phyloP scores from a whole-genome alignment of 352 stramenopile genomes.

The Thraustotheca clavata region DNA sequence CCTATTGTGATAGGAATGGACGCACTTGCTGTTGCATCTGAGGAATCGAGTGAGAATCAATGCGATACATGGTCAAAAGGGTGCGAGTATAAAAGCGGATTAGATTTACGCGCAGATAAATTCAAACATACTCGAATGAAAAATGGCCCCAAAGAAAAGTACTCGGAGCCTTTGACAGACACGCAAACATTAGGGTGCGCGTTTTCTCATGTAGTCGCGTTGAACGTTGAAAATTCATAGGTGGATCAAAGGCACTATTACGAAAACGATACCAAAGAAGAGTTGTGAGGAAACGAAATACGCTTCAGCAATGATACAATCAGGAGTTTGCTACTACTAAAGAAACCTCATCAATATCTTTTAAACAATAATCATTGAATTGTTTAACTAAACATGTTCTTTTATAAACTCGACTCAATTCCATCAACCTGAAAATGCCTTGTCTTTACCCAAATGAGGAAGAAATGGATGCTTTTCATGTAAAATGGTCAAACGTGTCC shows the following conservation, averaged over 20 bases:
- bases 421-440: too few relatives aligned
- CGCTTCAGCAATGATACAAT: slow-evolving; percentile 21
- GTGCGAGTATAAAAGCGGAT: slow-evolving; percentile 16
- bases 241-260: slow-evolving; percentile 12
- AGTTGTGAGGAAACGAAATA: slow-evolving; percentile 22
- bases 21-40: neutral
- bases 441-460: too few relatives aligned
- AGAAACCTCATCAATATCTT: neutral
- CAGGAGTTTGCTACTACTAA: slow-evolving; percentile 20
- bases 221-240: neutral
- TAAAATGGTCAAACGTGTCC: too few relatives aligned
- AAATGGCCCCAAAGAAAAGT: slow-evolving; percentile 4
- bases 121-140: slow-evolving; percentile 18
- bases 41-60: neutral
- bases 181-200: slow-evolving; percentile 13
- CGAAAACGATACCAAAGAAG: slow-evolving; percentile 19
- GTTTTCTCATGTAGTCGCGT: neutral
- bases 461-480: too few relatives aligned
- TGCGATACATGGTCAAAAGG: neutral
- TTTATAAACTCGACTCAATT: too few relatives aligned
- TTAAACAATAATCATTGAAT: neutral
- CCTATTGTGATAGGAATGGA: slow-evolving; percentile 18
- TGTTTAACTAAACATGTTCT: too few relatives aligned
- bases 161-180: slow-evolving; percentile 8
- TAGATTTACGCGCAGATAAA: slow-evolving; percentile 14